Conservation (phyloP, 495 filamentous ascomycete genomes). For the Trypethelium eluteriae region DNA sequence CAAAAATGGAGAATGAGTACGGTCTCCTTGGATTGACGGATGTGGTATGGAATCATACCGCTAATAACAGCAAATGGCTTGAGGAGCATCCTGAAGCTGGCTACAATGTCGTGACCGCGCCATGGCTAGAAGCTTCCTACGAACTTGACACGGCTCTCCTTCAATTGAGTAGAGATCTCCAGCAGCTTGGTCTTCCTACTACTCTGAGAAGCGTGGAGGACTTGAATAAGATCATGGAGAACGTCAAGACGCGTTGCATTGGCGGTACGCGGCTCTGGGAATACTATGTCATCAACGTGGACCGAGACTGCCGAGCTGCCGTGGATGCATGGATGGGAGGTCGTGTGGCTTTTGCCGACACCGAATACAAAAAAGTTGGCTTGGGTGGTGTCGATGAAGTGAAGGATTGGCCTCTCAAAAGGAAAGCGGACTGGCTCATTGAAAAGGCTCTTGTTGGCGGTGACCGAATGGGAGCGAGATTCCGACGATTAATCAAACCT, state of each 20-base stretch:
- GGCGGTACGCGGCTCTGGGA: slow-evolving; percentile 77
- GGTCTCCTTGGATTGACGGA: slow-evolving; percentile 85
- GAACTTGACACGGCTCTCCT: slow-evolving; percentile 79
- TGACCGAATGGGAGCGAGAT: slow-evolving; percentile 70
- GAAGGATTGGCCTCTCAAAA: slow-evolving; percentile 46
- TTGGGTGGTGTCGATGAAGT: slow-evolving; percentile 44
- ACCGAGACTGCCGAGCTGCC: slow-evolving; percentile 59
- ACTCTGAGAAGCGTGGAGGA: slow-evolving; percentile 63
- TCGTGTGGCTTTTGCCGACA: slow-evolving; percentile 40
- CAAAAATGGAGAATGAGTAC: slow-evolving; percentile 76
- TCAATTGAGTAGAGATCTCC: slow-evolving; percentile 63
- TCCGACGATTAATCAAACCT: slow-evolving; percentile 60
- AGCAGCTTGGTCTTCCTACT: slow-evolving; percentile 61
- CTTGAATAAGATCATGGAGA: slow-evolving; percentile 76
- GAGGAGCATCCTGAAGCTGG: slow-evolving; percentile 91
- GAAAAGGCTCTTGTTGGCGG: slow-evolving; percentile 58
- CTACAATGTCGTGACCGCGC: slow-evolving; percentile 88
- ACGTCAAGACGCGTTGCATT: slow-evolving; percentile 71
- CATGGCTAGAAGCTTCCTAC: slow-evolving; percentile 83
- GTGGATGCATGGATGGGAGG: slow-evolving; percentile 63
- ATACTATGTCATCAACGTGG: slow-evolving; percentile 78
- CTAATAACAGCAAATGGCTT: slow-evolving; percentile 90
- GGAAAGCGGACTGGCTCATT: slow-evolving; percentile 55
- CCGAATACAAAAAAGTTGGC: slow-evolving; percentile 24
- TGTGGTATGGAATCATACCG: slow-evolving; percentile 97